Evolutionary conservation across 1,284 basidiomycete genomes (phyloP), one percentile per base, ranked within the genome.

Genomic region (Naganishia albida): DNA sequence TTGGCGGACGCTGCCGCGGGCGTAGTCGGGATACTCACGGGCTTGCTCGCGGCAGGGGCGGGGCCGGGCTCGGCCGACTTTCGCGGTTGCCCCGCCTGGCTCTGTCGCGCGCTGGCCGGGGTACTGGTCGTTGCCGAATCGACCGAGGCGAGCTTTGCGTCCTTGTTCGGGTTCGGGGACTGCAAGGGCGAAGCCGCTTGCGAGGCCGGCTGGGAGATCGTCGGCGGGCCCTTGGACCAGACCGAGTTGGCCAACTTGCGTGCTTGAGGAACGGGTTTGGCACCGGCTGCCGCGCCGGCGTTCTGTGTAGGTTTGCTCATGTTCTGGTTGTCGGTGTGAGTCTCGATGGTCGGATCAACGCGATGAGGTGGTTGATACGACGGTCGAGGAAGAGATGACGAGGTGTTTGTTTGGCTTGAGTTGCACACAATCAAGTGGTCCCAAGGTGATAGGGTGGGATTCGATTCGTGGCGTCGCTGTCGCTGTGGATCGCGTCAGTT

Each of bases 291-390:
- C n/a, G n/a, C 49, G 34, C 34, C 34, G 64, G 64, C 23, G 43
- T 56, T 23, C 25, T 51, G 51, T 49, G 64, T 65, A 50, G 64
- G 57, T 62, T 65, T 65, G 64, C 64, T 65, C 64, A 65, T 65
- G 60, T 60, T 60, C 38, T 60, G 46, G 34, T 25, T 28, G 2
- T 13, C 3, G 12, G 26, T 12, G 16, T 46, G 25, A n/a, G n/a
- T 60, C 34, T 50, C 57, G 57, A 60, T 49, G 57, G 20, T 40
- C 46, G 46, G 25, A 26, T 38, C 57, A 50, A 50, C 56, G 43
- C 28, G 44, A 56, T 48, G 55, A 38, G 30, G 25, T 18, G 26
- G 55, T 57, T 57, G 57, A 60, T 34, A 18, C 57, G 57, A 50
- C 57, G 57, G 40, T 60, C 57, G 46, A 46, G 34, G 10, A 10